A percentile compares a stretch with the other conserved stretches of the same genome.
Evolutionary conservation across 2,329 filamentous ascomycete species (phyloP).

Genomic region (Fusarium mangiferae): DNA sequence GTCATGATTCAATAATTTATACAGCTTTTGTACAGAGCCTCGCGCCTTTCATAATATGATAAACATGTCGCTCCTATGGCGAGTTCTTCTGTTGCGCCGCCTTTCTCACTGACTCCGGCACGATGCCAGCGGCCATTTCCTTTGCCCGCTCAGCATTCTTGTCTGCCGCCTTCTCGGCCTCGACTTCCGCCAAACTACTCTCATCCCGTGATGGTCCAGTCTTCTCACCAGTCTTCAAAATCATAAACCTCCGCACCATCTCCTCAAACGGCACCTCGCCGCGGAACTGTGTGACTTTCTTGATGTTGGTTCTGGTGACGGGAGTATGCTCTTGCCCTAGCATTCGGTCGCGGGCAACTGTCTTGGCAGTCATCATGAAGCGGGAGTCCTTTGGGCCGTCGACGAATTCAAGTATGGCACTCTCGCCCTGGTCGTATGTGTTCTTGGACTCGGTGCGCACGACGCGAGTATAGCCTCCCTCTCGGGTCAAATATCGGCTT

Average conservation of each 20-base stretch:
- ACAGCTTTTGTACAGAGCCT: constrained; percentile 46
- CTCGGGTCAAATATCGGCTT: constrained; percentile 79
- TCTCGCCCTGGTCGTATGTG: constrained; percentile 83
- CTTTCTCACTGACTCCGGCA: constrained; percentile 43
- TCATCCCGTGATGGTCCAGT: constrained; percentile 15
- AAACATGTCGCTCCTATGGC: constrained; percentile 36
- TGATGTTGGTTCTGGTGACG: constrained; percentile 80
- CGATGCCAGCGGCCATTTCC: constrained; percentile 47
- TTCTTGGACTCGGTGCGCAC: constrained; percentile 91
- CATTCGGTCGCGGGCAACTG: constrained; percentile 73
- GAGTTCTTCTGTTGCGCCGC: constrained; percentile 33
- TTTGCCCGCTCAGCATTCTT: constrained; percentile 48
- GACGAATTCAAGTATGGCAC: constrained; percentile 92
- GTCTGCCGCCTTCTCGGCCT: constrained; percentile 35
- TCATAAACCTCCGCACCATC: constrained; percentile 62
- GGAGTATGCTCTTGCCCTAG: constrained; percentile 70
- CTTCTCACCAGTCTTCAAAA: constrained; percentile 31
- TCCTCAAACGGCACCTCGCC: constrained; percentile 75
- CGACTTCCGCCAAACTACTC: constrained; percentile 23
- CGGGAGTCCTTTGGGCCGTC: constrained; percentile 94
- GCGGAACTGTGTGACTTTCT: constrained; percentile 84
- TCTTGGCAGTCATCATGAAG: constrained; percentile 91
- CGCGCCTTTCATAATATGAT: constrained; percentile 30
- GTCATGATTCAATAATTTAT: constrained; percentile 43
- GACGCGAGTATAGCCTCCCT: constrained; percentile 94